Percentiles rank a stretch among this genome's conserved stretches.
Conservation (phyloP, 1,284 basidiomycete genomes). For the Ustilago bromivora region DNA sequence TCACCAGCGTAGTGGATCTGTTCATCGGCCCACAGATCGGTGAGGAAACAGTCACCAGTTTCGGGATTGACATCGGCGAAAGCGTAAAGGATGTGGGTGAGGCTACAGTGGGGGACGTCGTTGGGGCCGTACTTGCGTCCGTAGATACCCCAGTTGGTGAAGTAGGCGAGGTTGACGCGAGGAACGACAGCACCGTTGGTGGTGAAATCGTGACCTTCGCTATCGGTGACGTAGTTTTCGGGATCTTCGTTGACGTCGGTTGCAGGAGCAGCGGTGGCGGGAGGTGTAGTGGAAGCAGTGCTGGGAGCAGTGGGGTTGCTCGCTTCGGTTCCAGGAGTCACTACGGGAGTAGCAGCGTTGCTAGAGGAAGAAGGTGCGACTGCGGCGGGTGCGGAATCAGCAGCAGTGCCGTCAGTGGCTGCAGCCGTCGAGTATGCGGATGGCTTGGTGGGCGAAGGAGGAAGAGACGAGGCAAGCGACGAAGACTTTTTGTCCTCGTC, state of each 20-base stretch:
- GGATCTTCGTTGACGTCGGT: neutral
- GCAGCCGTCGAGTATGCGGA: slow-evolving; percentile 18
- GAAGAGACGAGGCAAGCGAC: slow-evolving; percentile 31
- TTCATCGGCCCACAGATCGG: slow-evolving; percentile 85
- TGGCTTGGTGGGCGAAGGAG: slow-evolving; percentile 46
- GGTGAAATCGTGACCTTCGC: slow-evolving; percentile 31
- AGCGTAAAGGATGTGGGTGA: slow-evolving; percentile 86
- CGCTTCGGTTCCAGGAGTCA: slow-evolving; percentile 4
- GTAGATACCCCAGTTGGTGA: slow-evolving; percentile 85
- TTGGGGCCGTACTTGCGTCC: slow-evolving; percentile 82
- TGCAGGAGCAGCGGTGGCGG: slow-evolving; percentile 19
- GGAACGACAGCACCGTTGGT: slow-evolving; percentile 48
- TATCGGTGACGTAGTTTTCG: slow-evolving; percentile 9
- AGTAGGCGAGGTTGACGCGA: slow-evolving; percentile 52
- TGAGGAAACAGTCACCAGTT: slow-evolving; percentile 75
- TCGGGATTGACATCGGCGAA: slow-evolving; percentile 84
- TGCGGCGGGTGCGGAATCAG: slow-evolving; percentile 1
- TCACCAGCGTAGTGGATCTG: slow-evolving; percentile 76
- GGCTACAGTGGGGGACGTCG: slow-evolving; percentile 76
- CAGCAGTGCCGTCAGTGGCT: slow-evolving; percentile 12
- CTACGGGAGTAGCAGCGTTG: slow-evolving; percentile 8
- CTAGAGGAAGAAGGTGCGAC: slow-evolving; percentile 10
- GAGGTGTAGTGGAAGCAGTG: slow-evolving; percentile 11
- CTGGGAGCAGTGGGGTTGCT: slow-evolving; percentile 4
- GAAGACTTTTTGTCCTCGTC: slow-evolving; percentile 38